phyloP scores from a whole-genome alignment of 352 stramenopile genomes.

The Thalassiosira exigua region DNA sequence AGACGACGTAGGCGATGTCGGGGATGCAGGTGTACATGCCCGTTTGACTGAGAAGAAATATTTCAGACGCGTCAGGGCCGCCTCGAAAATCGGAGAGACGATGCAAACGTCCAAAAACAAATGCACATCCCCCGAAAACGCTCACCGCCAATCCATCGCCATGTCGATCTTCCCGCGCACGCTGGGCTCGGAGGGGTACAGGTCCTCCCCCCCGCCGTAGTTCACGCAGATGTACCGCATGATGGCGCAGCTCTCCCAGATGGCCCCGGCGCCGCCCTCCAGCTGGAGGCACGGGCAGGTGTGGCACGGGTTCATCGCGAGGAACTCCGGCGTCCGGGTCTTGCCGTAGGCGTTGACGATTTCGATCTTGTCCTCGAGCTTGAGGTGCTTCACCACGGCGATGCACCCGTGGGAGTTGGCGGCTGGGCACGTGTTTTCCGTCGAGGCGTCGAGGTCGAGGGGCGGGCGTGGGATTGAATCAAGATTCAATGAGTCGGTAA shows the following conservation, averaged over 20 bases:
- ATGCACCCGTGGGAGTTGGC: slow-evolving; percentile 50
- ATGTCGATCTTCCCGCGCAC: slow-evolving; percentile 50
- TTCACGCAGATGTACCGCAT: slow-evolving; percentile 51
- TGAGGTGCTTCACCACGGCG: slow-evolving; percentile 49
- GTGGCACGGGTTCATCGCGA: slow-evolving; percentile 55
- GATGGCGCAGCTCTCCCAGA: slow-evolving; percentile 53
- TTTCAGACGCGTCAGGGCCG: too few species aligned
- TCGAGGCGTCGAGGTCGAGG: too few species aligned
- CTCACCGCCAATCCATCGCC: slow-evolving; percentile 49
- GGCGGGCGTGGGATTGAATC: too few species aligned
- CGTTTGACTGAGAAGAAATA: not conserved
- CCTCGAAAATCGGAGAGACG: too few species aligned
- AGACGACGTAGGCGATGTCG: slow-evolving; percentile 47
- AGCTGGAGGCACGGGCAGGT: slow-evolving; percentile 48
- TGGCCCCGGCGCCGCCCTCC: slow-evolving; percentile 24
- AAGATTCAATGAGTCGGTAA: not conserved
- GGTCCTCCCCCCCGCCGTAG: slow-evolving; percentile 26
- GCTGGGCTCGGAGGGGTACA: slow-evolving; percentile 42
- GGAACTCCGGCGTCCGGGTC: slow-evolving; percentile 51
- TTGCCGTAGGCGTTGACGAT: slow-evolving; percentile 52
- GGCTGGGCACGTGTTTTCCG: too few species aligned
- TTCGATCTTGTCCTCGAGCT: slow-evolving; percentile 37
- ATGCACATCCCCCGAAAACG: slow-evolving; percentile 5
- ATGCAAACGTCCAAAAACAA: not conserved
- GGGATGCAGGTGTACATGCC: slow-evolving; percentile 34